A percentile compares a stretch with the other conserved stretches of the same genome.
These are phyloP conservation scores for Beauveria caledonica DNA, from an alignment of 2,329 filamentous ascomycete species.

Conservation along the genomic window DNA sequence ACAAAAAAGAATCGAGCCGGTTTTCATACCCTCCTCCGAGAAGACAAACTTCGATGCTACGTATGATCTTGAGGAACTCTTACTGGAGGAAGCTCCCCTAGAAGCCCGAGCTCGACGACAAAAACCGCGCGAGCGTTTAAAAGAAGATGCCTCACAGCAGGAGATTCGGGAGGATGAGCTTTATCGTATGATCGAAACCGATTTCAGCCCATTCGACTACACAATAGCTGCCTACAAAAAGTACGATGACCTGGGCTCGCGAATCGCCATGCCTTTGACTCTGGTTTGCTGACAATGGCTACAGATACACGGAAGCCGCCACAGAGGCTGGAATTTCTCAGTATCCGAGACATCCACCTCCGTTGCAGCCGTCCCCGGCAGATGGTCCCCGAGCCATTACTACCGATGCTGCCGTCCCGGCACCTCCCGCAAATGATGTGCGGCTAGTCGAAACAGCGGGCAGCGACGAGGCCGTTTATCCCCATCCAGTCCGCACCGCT, in stretches of 20 bases:
- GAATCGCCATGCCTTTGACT: constrained; percentile 15
- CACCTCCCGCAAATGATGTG: constrained; percentile 22
- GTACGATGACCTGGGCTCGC: constrained; percentile 42
- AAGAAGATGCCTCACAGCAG: constrained; percentile 89
- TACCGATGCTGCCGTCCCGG: constrained; percentile 40
- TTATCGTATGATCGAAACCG: constrained; percentile 85
- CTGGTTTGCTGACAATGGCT: background rate
- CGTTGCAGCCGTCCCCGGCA: constrained; percentile 5
- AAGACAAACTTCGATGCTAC: constrained; percentile 99
- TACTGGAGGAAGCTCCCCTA: constrained; percentile 88
- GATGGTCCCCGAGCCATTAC: constrained; percentile 39
- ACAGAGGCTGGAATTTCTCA: constrained; percentile 2
- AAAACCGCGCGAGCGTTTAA: constrained; percentile 84
- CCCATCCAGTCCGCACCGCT: constrained; percentile 19
- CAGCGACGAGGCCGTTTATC: constrained; percentile 2
- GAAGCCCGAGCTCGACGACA: constrained; percentile 88
- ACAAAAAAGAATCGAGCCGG: constrained; percentile 77
- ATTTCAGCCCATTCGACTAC: constrained; percentile 95
- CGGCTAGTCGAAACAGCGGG: background rate
- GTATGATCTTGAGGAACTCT: constrained; percentile 88
- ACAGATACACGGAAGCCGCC: constrained; percentile 9
- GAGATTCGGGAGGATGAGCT: constrained; percentile 93
- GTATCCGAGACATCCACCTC: background rate
- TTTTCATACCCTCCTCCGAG: constrained; percentile 88
- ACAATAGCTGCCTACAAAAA: constrained; percentile 71